phyloP scores from a whole-genome alignment of 2,329 filamentous ascomycete genomes.

The Leptographium galeiforme region DNA sequence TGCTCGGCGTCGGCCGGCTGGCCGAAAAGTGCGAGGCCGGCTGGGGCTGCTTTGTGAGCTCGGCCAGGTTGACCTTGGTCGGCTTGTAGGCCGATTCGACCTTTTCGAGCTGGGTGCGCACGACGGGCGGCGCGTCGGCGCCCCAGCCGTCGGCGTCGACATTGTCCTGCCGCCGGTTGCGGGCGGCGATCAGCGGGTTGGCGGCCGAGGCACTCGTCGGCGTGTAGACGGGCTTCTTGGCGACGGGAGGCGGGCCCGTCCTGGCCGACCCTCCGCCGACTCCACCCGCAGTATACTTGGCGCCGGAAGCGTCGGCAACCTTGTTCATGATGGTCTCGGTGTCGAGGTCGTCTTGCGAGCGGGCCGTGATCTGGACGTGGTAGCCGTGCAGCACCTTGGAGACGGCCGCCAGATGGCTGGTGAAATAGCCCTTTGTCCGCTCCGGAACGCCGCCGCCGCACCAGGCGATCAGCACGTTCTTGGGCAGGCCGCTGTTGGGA shows the following conservation, averaged over 20 bases:
- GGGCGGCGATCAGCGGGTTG: conserved; percentile 55
- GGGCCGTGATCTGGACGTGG: conserved; percentile 92
- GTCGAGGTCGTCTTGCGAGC: conserved; percentile 77
- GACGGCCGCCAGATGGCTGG: conserved; percentile 79
- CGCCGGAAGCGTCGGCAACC: conserved; percentile 83
- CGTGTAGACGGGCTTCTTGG: conserved; percentile 85
- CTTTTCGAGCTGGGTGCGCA: conserved; percentile 77
- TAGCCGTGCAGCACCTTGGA: conserved; percentile 92
- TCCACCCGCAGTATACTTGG: conserved; percentile 73
- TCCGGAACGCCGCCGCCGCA: conserved; percentile 98
- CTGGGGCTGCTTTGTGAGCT: conserved; percentile 59
- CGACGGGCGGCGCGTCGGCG: conserved; percentile 79
- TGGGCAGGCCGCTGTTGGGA: conserved; percentile 76
- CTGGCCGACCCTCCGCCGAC: conserved; percentile 36
- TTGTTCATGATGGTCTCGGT: conserved; percentile 84
- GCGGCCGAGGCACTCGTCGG: conserved; percentile 46
- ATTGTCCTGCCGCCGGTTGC: conserved; percentile 44
- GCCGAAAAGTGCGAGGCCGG: conserved; percentile 35
- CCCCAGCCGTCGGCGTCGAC: conserved; percentile 89
- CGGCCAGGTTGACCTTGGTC: conserved; percentile 86
- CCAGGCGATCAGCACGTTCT: conserved; percentile 89
- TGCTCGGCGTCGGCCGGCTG: conserved; percentile 27
- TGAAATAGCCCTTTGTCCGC: conserved; percentile 96
- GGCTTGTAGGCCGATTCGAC: conserved; percentile 88
- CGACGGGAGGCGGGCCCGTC: conserved; percentile 48